Evolutionary conservation across 78 protist species (phyloP), one percentile per base, ranked within the genome.

Genomic region (Emiliania huxleyi): DNA sequence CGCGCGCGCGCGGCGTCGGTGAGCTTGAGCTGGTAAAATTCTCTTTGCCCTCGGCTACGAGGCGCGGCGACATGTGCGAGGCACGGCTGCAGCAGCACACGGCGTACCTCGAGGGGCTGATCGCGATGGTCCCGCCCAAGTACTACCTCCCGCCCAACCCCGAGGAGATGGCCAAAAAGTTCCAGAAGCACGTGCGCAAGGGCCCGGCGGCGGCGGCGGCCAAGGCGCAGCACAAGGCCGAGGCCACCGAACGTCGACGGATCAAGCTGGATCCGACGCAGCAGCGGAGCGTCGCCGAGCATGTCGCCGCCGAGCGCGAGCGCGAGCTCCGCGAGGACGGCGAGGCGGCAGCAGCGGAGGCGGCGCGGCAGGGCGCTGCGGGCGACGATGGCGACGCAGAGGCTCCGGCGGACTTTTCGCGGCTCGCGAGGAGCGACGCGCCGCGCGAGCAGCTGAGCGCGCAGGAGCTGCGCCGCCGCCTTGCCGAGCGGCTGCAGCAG

Each of bases 61-160:
- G n/a, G n/a, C n/a, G n/a, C n/a, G n/a, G n/a, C n/a, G n/a, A n/a
- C n/a, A n/a, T n/a, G n/a, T 52, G 62, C 62, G 62, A 52, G 62
- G 29, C 8, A 15, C 8, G 62, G 62, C 62, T 52, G 15, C 62
- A 19, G 29, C 29, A 8, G 29, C 62, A 52, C 62, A 19, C 62
- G 29, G 62, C 62, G 15, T 52, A 71, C 21, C 42, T 71, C 42
- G 81, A 26, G 4, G 42, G 18, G 15, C 81, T 71, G 33, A 71
- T 71, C 81, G 37, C 35, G 81, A 71, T 71, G 81, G 81, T 71
- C 29, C 81, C 81, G 19, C 45, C 81, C 81, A 71, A 71, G 81
- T 71, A 19, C 42, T 71, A 71, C 81, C 42, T 71, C 42, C 81
- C 81, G 42, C 43, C 81, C 43, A 40, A 71, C 42, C 42, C 81